Base-by-base conservation (phyloP, 1,284 basidiomycete species). In the Sporisorium graminicola region DNA sequence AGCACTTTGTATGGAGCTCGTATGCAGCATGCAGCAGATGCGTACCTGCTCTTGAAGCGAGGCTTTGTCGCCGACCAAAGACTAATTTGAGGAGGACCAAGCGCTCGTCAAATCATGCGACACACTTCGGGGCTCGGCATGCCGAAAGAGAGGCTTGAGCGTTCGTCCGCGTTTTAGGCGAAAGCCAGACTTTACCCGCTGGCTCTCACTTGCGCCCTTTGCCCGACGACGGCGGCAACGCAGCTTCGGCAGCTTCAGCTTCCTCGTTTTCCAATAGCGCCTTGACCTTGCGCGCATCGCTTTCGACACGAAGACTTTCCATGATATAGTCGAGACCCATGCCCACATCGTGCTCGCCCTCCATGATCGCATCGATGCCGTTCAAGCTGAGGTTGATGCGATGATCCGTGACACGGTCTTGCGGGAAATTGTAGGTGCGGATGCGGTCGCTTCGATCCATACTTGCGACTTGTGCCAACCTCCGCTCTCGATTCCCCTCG, bases 331-430 rank as follows among this genome's bases (percentile, higher is more conserved):
- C 71, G 5, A 82, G 70, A 0, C 81, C 81, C 2, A 61, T 76
- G 0, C 79, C 74, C 5, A 61, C 59, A 12, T 78, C 79, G 43
- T 83, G 75, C 35, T 80, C 75, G n/a, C 84, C 84, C 35, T 85
- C 82, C 79, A 85, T 78, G 61, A 84, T 69, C 3, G 51, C 61
- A 24, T 77, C 78, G 37, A 85, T 78, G 20, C 81, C 82, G 46
- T 75, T 78, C 47, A 82, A 51, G 37, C 80, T 83, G 22, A 83
- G 61, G 33, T 75, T 77, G 60, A 85, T 59, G 1, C 84, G 73
- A 50, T 85, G 84, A 53, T 85, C 84, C 24, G 84, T 85, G 0
- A 85, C 81, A 14, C 84, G 81, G 53, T 85, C 82, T 51, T 85
- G 84, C 9, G 82, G 82, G 58, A 80, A 85, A 50, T 85, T 85